These are phyloP conservation scores for Phyllosticta capitalensis DNA, from an alignment of 2,329 filamentous ascomycete species.

Conservation along the genomic window DNA sequence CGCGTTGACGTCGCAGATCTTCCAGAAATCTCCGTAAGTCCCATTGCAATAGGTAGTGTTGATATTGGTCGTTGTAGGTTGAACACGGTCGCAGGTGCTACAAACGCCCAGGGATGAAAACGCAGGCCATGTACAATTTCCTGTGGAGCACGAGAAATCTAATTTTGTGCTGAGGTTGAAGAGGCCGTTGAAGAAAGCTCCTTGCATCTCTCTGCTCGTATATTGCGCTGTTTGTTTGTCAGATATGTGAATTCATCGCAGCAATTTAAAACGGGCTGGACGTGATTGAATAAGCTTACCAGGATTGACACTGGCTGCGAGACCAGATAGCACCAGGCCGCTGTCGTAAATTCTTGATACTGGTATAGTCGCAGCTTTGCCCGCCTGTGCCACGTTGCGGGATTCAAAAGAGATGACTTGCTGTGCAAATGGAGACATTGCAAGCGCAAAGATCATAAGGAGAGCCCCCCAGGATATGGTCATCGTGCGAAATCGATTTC, in stretches of 20 bases:
- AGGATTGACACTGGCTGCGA: neutral
- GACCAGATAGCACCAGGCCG: neutral
- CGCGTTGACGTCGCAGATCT: neutral
- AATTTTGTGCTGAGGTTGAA: neutral
- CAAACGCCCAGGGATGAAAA: neutral
- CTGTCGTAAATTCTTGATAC: neutral
- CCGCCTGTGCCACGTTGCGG: neutral
- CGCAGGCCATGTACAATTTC: neutral
- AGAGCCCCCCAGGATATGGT: slow-evolving; percentile 2
- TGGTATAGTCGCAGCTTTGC: neutral
- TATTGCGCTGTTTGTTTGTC: neutral
- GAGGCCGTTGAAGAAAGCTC: neutral
- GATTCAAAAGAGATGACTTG: slow-evolving; percentile 11
- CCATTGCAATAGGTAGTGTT: neutral
- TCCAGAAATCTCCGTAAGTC: neutral
- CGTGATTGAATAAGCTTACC: neutral
- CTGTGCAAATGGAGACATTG: slow-evolving; percentile 13
- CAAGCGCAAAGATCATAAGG: slow-evolving; percentile 9
- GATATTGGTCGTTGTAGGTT: neutral
- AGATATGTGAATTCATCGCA: neutral
- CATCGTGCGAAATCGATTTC: neutral
- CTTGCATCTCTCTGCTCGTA: neutral
- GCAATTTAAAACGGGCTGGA: neutral
- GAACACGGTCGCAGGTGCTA: neutral
- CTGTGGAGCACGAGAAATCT: neutral